Conservation (phyloP, 768 basidiomycete genomes). For the Amanita muscaria region DNA sequence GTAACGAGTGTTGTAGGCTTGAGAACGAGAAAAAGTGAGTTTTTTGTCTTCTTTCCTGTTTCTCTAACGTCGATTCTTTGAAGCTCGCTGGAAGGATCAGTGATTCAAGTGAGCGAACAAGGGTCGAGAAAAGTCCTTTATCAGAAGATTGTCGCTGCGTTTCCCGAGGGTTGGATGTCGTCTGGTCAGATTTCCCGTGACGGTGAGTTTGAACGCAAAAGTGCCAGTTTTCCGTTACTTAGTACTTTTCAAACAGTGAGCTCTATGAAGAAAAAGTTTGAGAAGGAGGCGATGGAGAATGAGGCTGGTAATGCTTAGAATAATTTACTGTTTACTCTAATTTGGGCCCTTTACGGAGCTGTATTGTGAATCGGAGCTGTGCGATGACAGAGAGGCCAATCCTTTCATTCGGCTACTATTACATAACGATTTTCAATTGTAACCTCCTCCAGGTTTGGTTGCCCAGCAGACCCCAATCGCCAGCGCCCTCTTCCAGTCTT, state of each 20-base stretch:
- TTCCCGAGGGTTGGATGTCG: conserved; percentile 79
- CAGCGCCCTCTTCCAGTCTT: no score
- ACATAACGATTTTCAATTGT: no score
- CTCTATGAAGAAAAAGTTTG: conserved; percentile 75
- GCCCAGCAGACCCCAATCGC: no score
- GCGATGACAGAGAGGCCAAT: no score
- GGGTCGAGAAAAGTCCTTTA: conserved; percentile 73
- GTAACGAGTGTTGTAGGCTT: conserved; percentile 71
- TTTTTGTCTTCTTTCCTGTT: background rate
- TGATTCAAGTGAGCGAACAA: conserved; percentile 72
- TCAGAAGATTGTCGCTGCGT: conserved; percentile 76
- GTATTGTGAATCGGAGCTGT: no score
- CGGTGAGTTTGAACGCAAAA: conserved; percentile 37
- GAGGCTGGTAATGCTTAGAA: conserved; percentile 19
- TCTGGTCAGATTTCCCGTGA: conserved; percentile 83
- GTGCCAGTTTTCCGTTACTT: background rate
- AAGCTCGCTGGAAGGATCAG: conserved; percentile 55
- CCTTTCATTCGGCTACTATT: no score
- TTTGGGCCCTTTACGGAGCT: no score
- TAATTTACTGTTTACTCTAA: conserved; percentile 14
- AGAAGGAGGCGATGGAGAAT: conserved; percentile 62
- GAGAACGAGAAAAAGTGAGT: conserved; percentile 40
- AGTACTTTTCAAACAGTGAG: conserved; percentile 45
- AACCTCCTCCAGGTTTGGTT: no score
- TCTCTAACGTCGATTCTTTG: no score